Evolutionary conservation across 768 basidiomycete genomes (phyloP).

Genomic region (Hypholoma sublateritium): DNA sequence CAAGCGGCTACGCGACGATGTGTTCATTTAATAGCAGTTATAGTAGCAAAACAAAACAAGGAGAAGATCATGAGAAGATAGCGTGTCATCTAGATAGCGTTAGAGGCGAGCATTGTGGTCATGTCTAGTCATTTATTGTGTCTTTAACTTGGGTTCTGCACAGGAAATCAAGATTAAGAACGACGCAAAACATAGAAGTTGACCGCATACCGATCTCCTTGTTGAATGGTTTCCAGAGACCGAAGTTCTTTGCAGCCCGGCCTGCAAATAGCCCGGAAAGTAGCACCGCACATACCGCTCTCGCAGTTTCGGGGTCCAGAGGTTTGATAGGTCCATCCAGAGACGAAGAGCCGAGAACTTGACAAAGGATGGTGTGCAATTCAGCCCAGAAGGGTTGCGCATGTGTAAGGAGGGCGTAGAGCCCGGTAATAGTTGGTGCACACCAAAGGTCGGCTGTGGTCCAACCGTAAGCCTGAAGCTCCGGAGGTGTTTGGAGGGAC

Average conservation of each 20-base stretch:
- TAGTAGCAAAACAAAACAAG: no score
- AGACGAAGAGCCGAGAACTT: conserved; percentile 40
- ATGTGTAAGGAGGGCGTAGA: conserved; percentile 84
- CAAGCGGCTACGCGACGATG: no score
- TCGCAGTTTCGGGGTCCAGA: conserved; percentile 62
- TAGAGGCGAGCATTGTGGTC: background rate
- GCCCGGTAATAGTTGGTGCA: conserved; percentile 72
- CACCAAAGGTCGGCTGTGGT: conserved; percentile 83
- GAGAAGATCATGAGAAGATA: no score
- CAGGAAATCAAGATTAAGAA: background rate
- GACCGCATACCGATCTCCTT: background rate
- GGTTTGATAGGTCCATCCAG: conserved; percentile 40
- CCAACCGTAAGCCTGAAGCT: conserved; percentile 85
- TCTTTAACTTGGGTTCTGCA: conserved; percentile 1
- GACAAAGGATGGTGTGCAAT: conserved; percentile 46
- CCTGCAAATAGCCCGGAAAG: conserved; percentile 60
- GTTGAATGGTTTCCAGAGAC: conserved; percentile 26
- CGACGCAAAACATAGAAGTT: background rate
- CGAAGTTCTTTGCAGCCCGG: conserved; percentile 68
- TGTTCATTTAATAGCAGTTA: no score
- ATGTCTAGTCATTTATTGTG: background rate
- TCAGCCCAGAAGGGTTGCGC: conserved; percentile 85
- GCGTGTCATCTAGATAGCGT: no score
- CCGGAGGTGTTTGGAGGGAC: conserved; percentile 71
- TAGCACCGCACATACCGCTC: conserved; percentile 70